phyloP scores from a whole-genome alignment of 768 basidiomycete species.

The Boletus reticuloceps region DNA sequence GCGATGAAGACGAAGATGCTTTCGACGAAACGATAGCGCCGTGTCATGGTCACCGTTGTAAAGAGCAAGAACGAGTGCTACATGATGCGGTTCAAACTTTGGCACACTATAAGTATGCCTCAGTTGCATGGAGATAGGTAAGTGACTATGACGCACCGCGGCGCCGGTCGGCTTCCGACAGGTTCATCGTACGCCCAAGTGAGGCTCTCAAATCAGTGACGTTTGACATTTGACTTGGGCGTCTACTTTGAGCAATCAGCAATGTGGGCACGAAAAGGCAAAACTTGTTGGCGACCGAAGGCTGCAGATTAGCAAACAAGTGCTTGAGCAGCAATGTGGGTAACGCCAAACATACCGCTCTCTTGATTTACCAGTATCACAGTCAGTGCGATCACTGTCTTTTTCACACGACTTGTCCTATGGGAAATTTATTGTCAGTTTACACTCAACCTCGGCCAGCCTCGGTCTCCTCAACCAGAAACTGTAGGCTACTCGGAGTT shows the following conservation, averaged over 20 bases:
- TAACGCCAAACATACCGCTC: not conserved
- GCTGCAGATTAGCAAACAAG: no score
- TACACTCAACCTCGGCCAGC: no score
- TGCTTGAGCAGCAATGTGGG: not conserved
- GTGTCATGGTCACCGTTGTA: conserved; percentile 1
- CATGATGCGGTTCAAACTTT: not conserved
- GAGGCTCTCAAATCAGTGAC: no score
- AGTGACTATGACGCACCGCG: not conserved
- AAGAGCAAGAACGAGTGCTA: not conserved
- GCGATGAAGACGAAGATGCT: not conserved
- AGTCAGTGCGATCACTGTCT: no score
- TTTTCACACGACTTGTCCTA: no score
- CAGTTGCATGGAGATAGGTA: not conserved
- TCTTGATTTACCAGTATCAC: not conserved
- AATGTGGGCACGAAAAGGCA: no score
- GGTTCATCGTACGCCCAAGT: not conserved
- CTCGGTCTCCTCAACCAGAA: no score
- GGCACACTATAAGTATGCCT: not conserved
- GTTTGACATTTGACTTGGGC: no score
- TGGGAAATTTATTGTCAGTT: no score
- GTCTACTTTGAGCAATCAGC: not conserved
- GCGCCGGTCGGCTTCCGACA: not conserved
- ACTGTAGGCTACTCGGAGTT: no score
- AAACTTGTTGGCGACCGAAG: no score
- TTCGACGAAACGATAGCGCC: not conserved